These are phyloP conservation scores for Colletotrichum somersetense DNA, from an alignment of 2,329 filamentous ascomycete genomes.

Conservation along the genomic window DNA sequence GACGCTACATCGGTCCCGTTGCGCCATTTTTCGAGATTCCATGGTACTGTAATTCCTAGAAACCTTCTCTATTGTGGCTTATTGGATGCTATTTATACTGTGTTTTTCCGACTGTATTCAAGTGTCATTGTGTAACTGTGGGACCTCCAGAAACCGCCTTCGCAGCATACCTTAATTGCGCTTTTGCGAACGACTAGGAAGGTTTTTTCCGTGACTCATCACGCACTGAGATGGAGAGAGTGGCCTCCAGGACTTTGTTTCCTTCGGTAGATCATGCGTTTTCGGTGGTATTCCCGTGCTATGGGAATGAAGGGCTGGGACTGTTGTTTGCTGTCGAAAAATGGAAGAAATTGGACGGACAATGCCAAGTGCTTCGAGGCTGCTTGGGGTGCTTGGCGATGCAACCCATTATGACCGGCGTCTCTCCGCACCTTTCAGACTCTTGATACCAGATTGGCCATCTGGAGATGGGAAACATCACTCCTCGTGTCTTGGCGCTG, in stretches of 20 bases:
- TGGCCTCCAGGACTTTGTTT: conserved; percentile 6
- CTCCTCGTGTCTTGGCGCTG: conserved; percentile 33
- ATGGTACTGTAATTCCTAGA: too few species aligned
- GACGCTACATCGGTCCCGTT: neutral
- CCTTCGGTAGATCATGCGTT: conserved; percentile 35
- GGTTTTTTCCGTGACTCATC: neutral
- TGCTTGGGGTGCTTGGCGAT: conserved; percentile 7
- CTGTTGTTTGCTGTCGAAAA: neutral
- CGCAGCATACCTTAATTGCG: too few species aligned
- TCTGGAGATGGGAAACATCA: conserved; percentile 5
- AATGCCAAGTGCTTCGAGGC: conserved; percentile 35
- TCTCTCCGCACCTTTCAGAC: conserved; percentile 17
- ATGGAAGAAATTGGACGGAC: conserved; percentile 37
- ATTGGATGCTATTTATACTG: too few species aligned
- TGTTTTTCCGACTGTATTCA: too few species aligned
- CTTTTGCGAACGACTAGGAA: neutral
- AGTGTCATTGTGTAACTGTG: too few species aligned
- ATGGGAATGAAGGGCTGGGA: neutral
- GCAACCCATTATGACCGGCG: conserved; percentile 21
- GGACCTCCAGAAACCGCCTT: too few species aligned
- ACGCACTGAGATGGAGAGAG: neutral
- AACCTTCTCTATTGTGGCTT: too few species aligned
- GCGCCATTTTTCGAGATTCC: neutral
- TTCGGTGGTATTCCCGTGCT: conserved; percentile 28
- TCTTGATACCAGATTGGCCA: conserved; percentile 21